Conservation (phyloP, 352 stramenopile genomes). For the Globisporangium apiculatum region DNA sequence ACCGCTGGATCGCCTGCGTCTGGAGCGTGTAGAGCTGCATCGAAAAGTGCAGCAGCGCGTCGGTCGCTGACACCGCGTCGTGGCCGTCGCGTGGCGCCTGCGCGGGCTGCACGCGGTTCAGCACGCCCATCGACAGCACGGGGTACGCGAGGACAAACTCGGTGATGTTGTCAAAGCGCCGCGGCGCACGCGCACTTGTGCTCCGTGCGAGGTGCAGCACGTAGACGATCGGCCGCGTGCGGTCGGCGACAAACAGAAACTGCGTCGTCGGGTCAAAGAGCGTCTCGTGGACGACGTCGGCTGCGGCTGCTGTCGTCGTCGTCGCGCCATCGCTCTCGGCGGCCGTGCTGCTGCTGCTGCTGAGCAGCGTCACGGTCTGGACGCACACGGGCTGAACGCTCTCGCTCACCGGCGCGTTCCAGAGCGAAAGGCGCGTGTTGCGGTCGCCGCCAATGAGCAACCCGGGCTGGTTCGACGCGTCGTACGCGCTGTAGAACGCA, state of each 20-base stretch:
- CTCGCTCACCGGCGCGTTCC: constrained; percentile 52
- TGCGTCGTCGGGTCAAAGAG: constrained; percentile 64
- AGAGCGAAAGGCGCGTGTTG: constrained; percentile 60
- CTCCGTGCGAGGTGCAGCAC: constrained; percentile 52
- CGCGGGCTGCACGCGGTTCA: constrained; percentile 36
- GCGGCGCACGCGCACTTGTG: constrained; percentile 24
- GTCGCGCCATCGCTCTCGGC: constrained; percentile 6
- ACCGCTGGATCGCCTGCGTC: constrained; percentile 81
- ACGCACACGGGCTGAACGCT: constrained; percentile 43
- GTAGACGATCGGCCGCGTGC: constrained; percentile 50
- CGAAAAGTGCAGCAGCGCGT: constrained; percentile 30
- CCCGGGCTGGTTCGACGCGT: constrained; percentile 32
- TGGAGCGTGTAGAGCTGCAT: constrained; percentile 83
- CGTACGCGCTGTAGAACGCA: constrained; percentile 48
- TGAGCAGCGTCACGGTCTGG: constrained; percentile 51
- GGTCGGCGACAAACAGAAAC: constrained; percentile 77
- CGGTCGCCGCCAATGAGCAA: constrained; percentile 59
- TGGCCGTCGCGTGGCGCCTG: constrained; percentile 31
- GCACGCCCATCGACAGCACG: constrained; percentile 64
- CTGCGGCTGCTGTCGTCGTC: constrained; percentile 16
- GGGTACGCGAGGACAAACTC: constrained; percentile 76
- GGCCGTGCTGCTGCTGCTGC: no score
- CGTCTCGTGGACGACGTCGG: constrained; percentile 38
- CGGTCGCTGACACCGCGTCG: constrained; percentile 5
- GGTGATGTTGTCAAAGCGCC: constrained; percentile 73